Evolutionary conservation across 352 stramenopile species (phyloP), one percentile per base, ranked within the genome.

Genomic region (Phytophthora quininea): DNA sequence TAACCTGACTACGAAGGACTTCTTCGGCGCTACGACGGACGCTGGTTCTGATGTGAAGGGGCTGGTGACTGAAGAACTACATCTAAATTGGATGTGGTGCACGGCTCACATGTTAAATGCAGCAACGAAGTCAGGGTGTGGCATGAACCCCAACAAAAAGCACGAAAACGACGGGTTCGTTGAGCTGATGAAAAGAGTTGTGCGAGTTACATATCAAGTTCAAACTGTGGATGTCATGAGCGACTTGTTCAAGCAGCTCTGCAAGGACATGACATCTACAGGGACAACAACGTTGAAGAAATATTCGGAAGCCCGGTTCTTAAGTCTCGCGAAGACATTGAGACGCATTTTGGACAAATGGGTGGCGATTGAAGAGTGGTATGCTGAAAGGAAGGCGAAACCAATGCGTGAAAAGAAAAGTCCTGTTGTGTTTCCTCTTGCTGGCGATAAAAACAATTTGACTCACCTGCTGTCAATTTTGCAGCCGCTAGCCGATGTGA

Each of bases 311-410:
- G 24, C 27, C 11, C 37, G 58, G 2, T 54, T 64, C 46, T 30
- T 64, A 3, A 64, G 58, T 35, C 4, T 54, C 1, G 31, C 40
- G 9, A 12, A 42, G 2, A 11, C 49, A n/a, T 42, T 59, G 11
- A 49, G 50, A 3, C 49, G 50, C 12, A 48, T 66, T 24, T 14
- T 59, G 12, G 57, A 56, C 2, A 64, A 64, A 24, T 64, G 46
- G 37, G 11, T n/a, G 2, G 37, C 47, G 11, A 29, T 65, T 45
- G 49, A 46, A 7, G 40, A 7, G 11, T 64, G 57, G 47, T 64
- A 64, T 30, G 47, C 33, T 7, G 57, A 65, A 19, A 3, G 58
- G 6, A n/a, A 19, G 10, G n/a, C 8, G 14, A 29, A 46, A 7
- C 48, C 48, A 30, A 10, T 31, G 27, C 48, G 58, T 31, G 19